phyloP scores from a whole-genome alignment of 2,329 filamentous ascomycete genomes.

The Fusarium equiseti region DNA sequence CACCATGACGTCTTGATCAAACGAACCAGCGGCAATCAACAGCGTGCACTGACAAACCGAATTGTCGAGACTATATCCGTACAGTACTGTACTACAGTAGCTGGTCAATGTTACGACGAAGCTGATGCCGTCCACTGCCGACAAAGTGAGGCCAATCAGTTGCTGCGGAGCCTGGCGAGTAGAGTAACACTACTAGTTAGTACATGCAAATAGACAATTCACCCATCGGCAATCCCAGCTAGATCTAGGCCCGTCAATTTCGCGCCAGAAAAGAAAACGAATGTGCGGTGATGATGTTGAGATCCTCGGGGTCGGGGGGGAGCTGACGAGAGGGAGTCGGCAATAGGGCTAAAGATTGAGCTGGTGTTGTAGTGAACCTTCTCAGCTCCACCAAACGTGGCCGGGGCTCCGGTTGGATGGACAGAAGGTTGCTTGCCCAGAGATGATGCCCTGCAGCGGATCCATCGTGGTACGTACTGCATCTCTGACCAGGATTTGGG shows the following conservation, averaged over 20 bases:
- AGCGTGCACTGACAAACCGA: not conserved
- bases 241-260: slow-evolving; percentile 35
- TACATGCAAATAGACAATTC: slow-evolving; percentile 8
- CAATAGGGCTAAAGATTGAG: slow-evolving; percentile 49
- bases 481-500: slow-evolving; percentile 5
- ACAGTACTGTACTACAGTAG: not conserved
- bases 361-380: slow-evolving; percentile 40
- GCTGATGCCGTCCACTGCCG: slow-evolving; percentile 17
- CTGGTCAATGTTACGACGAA: slow-evolving; percentile 2
- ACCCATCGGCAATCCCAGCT: slow-evolving; percentile 17
- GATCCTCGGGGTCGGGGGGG: slow-evolving; percentile 38
- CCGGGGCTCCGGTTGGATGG: slow-evolving; percentile 44
- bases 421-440: slow-evolving; percentile 34
- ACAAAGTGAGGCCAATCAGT: slow-evolving; percentile 28
- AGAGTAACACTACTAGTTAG: slow-evolving; percentile 5
- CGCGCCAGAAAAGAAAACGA: slow-evolving; percentile 32
- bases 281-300: slow-evolving; percentile 44
- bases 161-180: slow-evolving; percentile 9
- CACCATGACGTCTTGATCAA: slow-evolving; percentile 15
- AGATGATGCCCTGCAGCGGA: slow-evolving; percentile 32
- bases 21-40: slow-evolving; percentile 13
- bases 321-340: slow-evolving; percentile 46
- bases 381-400: slow-evolving; percentile 45
- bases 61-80: slow-evolving; percentile 1
- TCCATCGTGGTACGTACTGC: slow-evolving; percentile 21